phyloP scores from a whole-genome alignment of 164 flowering plant genomes.

The Nelumbo lutea region DNA sequence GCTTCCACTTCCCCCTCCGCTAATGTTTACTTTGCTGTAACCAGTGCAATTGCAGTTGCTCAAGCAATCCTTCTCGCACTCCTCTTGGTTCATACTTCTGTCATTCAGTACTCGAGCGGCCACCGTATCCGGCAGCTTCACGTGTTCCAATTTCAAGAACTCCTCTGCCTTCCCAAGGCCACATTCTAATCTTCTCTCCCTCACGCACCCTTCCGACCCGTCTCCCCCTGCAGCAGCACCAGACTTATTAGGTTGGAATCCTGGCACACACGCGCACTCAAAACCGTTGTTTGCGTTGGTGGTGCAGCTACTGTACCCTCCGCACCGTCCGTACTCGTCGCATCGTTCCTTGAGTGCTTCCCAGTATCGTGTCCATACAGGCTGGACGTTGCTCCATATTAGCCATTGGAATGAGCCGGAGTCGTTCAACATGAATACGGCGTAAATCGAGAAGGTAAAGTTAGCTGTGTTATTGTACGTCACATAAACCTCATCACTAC shows the following conservation, averaged over 20 bases:
- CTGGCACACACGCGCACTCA: constrained; percentile 29
- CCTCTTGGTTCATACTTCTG: constrained; percentile 9
- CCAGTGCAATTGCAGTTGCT: constrained; percentile 40
- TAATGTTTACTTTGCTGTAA: constrained; percentile 15
- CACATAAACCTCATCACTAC: constrained; percentile 12
- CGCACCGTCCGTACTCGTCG: constrained; percentile 29
- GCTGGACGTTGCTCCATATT: constrained; percentile 13
- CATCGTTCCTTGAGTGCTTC: constrained; percentile 22
- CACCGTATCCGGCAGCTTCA: constrained; percentile 34
- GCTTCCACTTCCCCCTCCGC: constrained; percentile 12
- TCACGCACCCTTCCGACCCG: constrained; percentile 37
- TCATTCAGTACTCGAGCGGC: not conserved
- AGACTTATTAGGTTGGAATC: constrained; percentile 30
- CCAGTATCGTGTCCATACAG: constrained; percentile 22
- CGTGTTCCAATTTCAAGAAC: constrained; percentile 16
- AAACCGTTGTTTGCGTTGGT: not conserved
- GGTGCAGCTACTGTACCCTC: constrained; percentile 20
- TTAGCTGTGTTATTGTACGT: not conserved
- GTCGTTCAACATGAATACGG: constrained; percentile 16
- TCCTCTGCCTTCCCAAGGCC: constrained; percentile 12
- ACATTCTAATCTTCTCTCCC: constrained; percentile 19
- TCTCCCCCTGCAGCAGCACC: constrained; percentile 31
- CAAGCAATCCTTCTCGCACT: constrained; percentile 29
- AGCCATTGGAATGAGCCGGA: constrained; percentile 11
- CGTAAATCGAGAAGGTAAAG: not conserved